These are phyloP conservation scores for Lentithecium fluviatile DNA, from an alignment of 495 filamentous ascomycete species.

Conservation along the genomic window DNA sequence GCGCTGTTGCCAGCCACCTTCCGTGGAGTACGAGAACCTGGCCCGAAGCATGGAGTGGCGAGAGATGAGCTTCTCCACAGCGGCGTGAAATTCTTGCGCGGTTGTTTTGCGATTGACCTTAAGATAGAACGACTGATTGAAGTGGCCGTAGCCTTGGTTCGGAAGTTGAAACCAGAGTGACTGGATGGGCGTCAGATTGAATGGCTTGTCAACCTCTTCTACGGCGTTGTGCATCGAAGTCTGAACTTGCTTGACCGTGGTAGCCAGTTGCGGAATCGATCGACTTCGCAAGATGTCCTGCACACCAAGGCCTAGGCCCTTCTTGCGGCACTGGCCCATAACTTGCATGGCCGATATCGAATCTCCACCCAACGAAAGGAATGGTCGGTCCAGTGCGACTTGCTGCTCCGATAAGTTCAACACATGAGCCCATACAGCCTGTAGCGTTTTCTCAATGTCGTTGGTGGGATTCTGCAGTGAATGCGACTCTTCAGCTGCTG, in stretches of 20 bases:
- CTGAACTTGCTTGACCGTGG: not conserved
- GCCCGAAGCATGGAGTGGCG: slow-evolving; percentile 39
- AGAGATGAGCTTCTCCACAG: slow-evolving; percentile 26
- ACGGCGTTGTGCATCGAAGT: not conserved
- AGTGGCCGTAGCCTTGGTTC: slow-evolving; percentile 31
- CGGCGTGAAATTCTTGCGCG: slow-evolving; percentile 6
- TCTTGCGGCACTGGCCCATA: slow-evolving; percentile 23
- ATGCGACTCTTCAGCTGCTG: not conserved
- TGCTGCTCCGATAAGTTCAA: slow-evolving; percentile 24
- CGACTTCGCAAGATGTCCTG: slow-evolving; percentile 33
- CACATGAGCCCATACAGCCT: slow-evolving; percentile 26
- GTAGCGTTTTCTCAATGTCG: slow-evolving; percentile 4
- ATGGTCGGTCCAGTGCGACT: slow-evolving; percentile 21
- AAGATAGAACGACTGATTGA: slow-evolving; percentile 37
- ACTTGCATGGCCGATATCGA: slow-evolving; percentile 36
- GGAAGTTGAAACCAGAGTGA: slow-evolving; percentile 27
- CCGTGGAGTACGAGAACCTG: slow-evolving; percentile 17
- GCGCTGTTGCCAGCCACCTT: slow-evolving; percentile 28
- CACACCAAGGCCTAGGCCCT: slow-evolving; percentile 29
- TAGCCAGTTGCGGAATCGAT: slow-evolving; percentile 31
- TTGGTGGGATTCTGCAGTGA: not conserved
- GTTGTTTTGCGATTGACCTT: slow-evolving; percentile 9
- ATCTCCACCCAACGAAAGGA: slow-evolving; percentile 29
- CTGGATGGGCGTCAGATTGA: slow-evolving; percentile 37
- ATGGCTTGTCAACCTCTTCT: slow-evolving; percentile 24